Evolutionary conservation across 306 rosid species (phyloP).

Genomic region (Sicyos edulis): DNA sequence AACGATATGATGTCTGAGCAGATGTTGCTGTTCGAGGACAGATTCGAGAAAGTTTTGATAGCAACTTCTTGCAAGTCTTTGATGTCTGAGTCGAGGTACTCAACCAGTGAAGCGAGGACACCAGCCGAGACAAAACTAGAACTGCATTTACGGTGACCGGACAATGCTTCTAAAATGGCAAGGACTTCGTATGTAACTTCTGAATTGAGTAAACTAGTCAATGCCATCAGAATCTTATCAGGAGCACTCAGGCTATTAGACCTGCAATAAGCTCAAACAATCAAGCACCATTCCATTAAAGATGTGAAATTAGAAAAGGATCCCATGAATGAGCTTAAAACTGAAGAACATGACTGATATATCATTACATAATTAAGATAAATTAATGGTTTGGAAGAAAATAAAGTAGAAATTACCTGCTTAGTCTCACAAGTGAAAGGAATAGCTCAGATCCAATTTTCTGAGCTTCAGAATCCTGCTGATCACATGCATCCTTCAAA

Average conservation of each 20-base stretch:
- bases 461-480: slow-evolving; percentile 42
- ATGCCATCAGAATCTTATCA: slow-evolving; percentile 42
- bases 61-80: slow-evolving; percentile 44
- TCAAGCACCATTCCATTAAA: background rate
- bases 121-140: slow-evolving; percentile 43
- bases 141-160: slow-evolving; percentile 34
- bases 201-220: slow-evolving; percentile 55
- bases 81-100: slow-evolving; percentile 41
- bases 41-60: slow-evolving; percentile 38
- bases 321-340: slow-evolving; percentile 9
- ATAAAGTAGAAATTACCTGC: slow-evolving; percentile 43
- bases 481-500: slow-evolving; percentile 54
- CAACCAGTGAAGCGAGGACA: slow-evolving; percentile 43
- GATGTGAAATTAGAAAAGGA: background rate
- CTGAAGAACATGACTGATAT: background rate
- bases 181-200: slow-evolving; percentile 57
- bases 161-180: slow-evolving; percentile 55
- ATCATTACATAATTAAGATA: slow-evolving; percentile 10
- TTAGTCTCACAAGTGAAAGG: slow-evolving; percentile 45
- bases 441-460: slow-evolving; percentile 59
- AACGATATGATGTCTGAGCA: slow-evolving; percentile 41
- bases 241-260: slow-evolving; percentile 26
- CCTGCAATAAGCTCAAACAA: slow-evolving; percentile 39
- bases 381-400: no score
- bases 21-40: slow-evolving; percentile 46